Conservation (phyloP, 148 eudicot genomes). For the Fagopyrum homotropicum region DNA sequence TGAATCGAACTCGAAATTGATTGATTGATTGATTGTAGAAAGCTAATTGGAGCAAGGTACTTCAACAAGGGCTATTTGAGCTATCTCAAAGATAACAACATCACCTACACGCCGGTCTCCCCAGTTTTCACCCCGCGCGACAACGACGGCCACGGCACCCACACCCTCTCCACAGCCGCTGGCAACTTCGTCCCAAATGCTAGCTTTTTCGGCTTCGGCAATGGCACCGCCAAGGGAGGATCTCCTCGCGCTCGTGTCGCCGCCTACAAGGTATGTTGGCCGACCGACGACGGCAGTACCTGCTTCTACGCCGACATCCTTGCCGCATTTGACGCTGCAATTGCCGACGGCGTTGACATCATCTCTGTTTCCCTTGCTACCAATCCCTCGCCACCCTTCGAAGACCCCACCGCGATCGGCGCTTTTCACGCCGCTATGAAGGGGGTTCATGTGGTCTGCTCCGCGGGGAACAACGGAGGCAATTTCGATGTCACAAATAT, state of each 20-base stretch:
- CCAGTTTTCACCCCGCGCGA: no score
- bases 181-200: constrained; percentile 54
- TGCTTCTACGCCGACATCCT: constrained; percentile 41
- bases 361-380: no score
- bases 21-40: no score
- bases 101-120: no score
- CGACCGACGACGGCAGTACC: constrained; percentile 11
- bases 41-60: no score
- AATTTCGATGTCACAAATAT: constrained; percentile 34
- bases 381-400: neutral
- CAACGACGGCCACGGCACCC: constrained; percentile 53
- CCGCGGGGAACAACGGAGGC: constrained; percentile 72
- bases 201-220: constrained; percentile 25
- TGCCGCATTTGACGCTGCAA: no score
- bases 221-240: constrained; percentile 71
- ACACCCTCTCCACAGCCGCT: constrained; percentile 66
- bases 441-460: constrained; percentile 48
- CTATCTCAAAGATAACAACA: no score
- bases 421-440: constrained; percentile 52
- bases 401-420: constrained; percentile 41
- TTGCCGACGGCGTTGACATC: no score
- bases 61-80: no score
- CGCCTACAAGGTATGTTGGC: constrained; percentile 65
- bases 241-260: constrained; percentile 74
- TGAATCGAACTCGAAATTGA: no score